These are phyloP conservation scores for Linderniella brevidens DNA, from an alignment of 257 asterid species.

Conservation along the genomic window DNA sequence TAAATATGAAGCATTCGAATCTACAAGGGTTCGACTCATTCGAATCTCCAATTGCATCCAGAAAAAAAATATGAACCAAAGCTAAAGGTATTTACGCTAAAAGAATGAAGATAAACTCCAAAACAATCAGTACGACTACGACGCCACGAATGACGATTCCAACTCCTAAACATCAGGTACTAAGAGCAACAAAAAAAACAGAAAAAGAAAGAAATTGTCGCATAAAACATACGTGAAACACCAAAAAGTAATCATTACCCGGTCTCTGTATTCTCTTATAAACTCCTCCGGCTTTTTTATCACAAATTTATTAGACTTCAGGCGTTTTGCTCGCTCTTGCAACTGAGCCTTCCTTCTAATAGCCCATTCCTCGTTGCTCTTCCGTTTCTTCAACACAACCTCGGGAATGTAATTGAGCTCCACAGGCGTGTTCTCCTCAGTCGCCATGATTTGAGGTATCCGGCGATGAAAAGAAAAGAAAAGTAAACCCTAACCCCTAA, in stretches of 20 bases:
- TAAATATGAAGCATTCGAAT: no score
- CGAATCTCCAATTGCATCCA: no score
- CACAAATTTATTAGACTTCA: conserved; percentile 23
- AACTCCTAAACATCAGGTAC: background rate
- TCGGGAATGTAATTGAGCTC: conserved; percentile 55
- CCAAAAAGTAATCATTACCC: conserved; percentile 18
- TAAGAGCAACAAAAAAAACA: background rate
- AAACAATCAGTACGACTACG: background rate
- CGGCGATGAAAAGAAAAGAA: no score
- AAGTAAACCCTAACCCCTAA: no score
- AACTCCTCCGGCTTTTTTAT: conserved; percentile 85
- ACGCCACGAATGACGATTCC: background rate
- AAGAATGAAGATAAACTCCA: conserved; percentile 1
- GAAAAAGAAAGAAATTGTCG: background rate
- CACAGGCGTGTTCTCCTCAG: conserved; percentile 29
- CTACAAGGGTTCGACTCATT: no score
- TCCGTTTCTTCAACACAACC: conserved; percentile 80
- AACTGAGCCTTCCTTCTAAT: conserved; percentile 50
- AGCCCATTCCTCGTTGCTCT: conserved; percentile 85
- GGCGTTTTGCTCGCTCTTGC: conserved; percentile 51
- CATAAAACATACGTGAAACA: no score
- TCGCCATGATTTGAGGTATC: conserved; percentile 28
- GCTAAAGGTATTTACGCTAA: no score
- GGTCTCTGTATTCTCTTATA: conserved; percentile 61
- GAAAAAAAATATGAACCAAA: no score